These are phyloP conservation scores for Blastobotrys indianensis DNA, from an alignment of 1,139 yeast species.

Conservation along the genomic window DNA sequence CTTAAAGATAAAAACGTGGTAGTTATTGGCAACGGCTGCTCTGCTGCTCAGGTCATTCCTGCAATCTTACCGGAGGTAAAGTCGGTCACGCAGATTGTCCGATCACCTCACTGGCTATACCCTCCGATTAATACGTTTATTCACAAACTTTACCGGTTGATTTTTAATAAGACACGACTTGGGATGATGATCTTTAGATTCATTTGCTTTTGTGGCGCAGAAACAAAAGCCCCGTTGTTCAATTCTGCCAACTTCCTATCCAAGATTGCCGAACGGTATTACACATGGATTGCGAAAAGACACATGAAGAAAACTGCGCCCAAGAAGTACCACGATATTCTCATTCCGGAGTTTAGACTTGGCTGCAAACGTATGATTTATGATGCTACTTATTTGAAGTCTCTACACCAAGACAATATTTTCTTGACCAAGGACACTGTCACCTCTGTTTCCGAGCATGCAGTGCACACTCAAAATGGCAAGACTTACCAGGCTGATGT, in stretches of 20 bases:
- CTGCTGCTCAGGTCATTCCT: slow-evolving; percentile 31
- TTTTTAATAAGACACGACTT: slow-evolving; percentile 13
- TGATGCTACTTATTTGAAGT: slow-evolving; percentile 24
- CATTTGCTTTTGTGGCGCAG: slow-evolving; percentile 6
- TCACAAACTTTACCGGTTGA: neutral
- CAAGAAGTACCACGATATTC: slow-evolving; percentile 19
- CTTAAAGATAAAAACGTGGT: slow-evolving; percentile 24
- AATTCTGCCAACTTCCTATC: slow-evolving; percentile 10
- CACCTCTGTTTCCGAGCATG: slow-evolving; percentile 21
- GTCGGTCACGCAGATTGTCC: slow-evolving; percentile 18
- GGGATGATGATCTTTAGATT: slow-evolving; percentile 9
- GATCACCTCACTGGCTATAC: slow-evolving; percentile 20
- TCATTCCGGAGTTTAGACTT: slow-evolving; percentile 26
- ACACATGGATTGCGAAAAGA: slow-evolving; percentile 10
- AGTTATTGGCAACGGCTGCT: slow-evolving; percentile 30
- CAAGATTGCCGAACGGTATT: slow-evolving; percentile 1
- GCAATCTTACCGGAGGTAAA: slow-evolving; percentile 16
- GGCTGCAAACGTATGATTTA: slow-evolving; percentile 29
- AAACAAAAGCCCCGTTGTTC: slow-evolving; percentile 12
- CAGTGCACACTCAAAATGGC: slow-evolving; percentile 21
- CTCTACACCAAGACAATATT: slow-evolving; percentile 24
- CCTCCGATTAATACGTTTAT: slow-evolving; percentile 2
- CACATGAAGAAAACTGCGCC: slow-evolving; percentile 19
- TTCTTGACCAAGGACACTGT: slow-evolving; percentile 22
- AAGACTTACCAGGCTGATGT: slow-evolving; percentile 25